Conservation (phyloP, 73 alveolate genomes). For the Loxodes magnus region DNA sequence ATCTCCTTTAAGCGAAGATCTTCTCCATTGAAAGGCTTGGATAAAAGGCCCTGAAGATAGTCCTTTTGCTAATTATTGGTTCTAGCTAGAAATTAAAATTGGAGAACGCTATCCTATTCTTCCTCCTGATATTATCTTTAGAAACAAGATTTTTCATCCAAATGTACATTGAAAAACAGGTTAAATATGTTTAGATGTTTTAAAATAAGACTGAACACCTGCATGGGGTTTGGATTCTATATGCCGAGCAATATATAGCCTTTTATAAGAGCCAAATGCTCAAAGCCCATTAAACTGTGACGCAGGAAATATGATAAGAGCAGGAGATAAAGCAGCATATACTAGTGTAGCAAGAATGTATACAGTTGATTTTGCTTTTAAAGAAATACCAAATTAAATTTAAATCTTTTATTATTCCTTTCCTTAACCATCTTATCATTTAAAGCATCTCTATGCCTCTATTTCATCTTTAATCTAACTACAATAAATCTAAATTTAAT, state of each 20-base stretch:
- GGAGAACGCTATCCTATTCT: conserved; percentile 77
- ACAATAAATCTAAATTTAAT: too few species aligned
- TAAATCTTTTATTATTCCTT: too few species aligned
- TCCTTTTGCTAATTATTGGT: conserved; percentile 54
- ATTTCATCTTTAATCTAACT: too few species aligned
- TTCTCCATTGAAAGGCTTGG: conserved; percentile 70
- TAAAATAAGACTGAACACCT: conserved; percentile 86
- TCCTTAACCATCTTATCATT: too few species aligned
- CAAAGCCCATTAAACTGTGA: conserved; percentile 95
- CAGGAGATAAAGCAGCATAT: conserved; percentile 74
- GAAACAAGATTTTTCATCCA: conserved; percentile 88
- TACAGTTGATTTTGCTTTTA: conserved; percentile 72
- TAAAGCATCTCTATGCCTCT: too few species aligned
- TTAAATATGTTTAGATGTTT: conserved; percentile 81
- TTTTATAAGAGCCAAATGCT: conserved; percentile 90
- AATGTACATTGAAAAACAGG: conserved; percentile 89
- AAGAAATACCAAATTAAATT: too few species aligned
- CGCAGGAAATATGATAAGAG: conserved; percentile 81
- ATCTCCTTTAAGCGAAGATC: conserved; percentile 38
- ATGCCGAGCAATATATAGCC: conserved; percentile 75
- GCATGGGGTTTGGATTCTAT: conserved; percentile 90
- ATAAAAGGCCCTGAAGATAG: conserved; percentile 79
- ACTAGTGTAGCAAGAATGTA: conserved; percentile 79
- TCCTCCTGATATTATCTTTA: conserved; percentile 83
- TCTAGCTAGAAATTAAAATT: conserved; percentile 50